phyloP scores from a whole-genome alignment of 768 basidiomycete species.

The Holtermanniella nyarrowii region DNA sequence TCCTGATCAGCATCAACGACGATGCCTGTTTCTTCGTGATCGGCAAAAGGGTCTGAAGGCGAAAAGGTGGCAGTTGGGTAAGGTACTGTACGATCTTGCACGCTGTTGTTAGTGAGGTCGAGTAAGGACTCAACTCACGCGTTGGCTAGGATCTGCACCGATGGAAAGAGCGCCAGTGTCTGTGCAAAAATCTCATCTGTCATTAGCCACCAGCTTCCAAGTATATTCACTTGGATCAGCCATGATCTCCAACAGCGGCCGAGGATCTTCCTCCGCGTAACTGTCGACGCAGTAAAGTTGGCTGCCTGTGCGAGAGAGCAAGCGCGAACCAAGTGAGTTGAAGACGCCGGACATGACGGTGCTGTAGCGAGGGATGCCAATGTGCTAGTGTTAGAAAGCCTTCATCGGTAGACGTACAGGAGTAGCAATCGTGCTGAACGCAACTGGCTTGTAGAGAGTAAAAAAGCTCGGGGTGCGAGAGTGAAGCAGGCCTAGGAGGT shows the following conservation, averaged over 20 bases:
- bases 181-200: slow-evolving; percentile 17
- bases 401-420: slow-evolving; percentile 14
- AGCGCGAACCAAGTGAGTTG: slow-evolving; percentile 13
- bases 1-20: slow-evolving; percentile 18
- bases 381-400: slow-evolving; percentile 10
- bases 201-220: neutral
- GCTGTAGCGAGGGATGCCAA: slow-evolving; percentile 30
- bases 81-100: slow-evolving; percentile 24
- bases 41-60: slow-evolving; percentile 16
- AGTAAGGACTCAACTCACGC: slow-evolving; percentile 10
- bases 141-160: slow-evolving; percentile 23
- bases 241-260: slow-evolving; percentile 29
- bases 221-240: slow-evolving; percentile 20
- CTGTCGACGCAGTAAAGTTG: slow-evolving; percentile 22
- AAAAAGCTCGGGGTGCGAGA: slow-evolving; percentile 29
- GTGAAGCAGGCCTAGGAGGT: slow-evolving; percentile 24
- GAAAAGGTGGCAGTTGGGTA: slow-evolving; percentile 28
- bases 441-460: slow-evolving; percentile 13
- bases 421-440: slow-evolving; percentile 27
- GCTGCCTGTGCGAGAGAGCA: slow-evolving; percentile 24
- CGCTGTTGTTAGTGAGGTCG: slow-evolving; percentile 6
- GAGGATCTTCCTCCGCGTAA: slow-evolving; percentile 23
- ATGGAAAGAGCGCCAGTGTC: slow-evolving; percentile 13
- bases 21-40: slow-evolving; percentile 14
- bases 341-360: slow-evolving; percentile 20